phyloP scores from a whole-genome alignment of 2,329 filamentous ascomycete genomes.

The Zasmidium citrigriseum region DNA sequence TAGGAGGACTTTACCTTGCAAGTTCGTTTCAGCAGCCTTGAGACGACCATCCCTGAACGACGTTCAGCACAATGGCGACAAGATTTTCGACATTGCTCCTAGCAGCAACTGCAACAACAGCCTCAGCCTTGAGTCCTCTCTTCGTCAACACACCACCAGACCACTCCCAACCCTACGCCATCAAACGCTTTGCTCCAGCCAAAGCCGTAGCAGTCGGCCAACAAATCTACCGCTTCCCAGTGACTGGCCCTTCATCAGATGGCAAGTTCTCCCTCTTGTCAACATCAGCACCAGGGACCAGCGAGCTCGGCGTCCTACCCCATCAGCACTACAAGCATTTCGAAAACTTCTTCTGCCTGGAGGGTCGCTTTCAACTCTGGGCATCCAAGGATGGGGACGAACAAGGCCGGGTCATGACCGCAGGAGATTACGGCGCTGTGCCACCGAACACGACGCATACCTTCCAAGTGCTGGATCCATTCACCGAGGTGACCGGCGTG shows the following conservation, averaged over 20 bases:
- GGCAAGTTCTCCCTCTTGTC: slow-evolving; percentile 8
- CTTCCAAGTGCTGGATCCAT: slow-evolving; percentile 51
- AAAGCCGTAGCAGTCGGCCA: slow-evolving; percentile 9
- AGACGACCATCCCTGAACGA: too few relatives aligned
- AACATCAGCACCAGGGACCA: slow-evolving; percentile 3
- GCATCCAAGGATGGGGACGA: slow-evolving; percentile 38
- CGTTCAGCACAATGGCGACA: too few relatives aligned
- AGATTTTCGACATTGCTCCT: neutral
- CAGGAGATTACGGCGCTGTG: slow-evolving; percentile 50
- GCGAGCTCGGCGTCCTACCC: slow-evolving; percentile 6
- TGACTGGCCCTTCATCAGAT: slow-evolving; percentile 7
- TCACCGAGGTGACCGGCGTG: slow-evolving; percentile 50
- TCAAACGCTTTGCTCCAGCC: slow-evolving; percentile 10
- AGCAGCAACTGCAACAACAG: neutral
- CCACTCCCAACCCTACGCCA: slow-evolving; percentile 7
- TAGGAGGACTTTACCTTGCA: too few relatives aligned
- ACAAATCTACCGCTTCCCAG: slow-evolving; percentile 9
- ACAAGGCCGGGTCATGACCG: slow-evolving; percentile 42
- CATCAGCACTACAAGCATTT: slow-evolving; percentile 10
- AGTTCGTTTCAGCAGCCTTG: too few relatives aligned
- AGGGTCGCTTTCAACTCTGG: slow-evolving; percentile 49
- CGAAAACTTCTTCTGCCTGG: slow-evolving; percentile 12
- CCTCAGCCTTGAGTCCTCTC: neutral
- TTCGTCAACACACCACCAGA: slow-evolving; percentile 5
- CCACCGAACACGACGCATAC: slow-evolving; percentile 50